These are phyloP conservation scores for Hibiscus mutabilis DNA, from an alignment of 345 rosid genomes.

Conservation along the genomic window DNA sequence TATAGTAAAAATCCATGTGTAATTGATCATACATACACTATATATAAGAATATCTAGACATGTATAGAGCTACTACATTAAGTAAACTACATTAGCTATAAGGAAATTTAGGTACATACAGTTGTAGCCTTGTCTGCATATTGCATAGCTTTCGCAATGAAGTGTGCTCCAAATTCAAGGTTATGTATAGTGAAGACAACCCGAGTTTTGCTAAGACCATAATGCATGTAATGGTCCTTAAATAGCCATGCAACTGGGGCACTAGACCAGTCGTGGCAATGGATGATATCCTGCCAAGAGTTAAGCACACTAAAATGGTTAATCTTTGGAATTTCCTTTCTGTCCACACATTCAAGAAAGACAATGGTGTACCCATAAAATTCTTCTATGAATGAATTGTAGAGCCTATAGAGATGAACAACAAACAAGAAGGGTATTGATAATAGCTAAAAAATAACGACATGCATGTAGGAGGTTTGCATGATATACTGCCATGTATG, in stretches of 20 bases:
- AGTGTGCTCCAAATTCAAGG: slow-evolving; percentile 70
- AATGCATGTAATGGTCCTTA: slow-evolving; percentile 72
- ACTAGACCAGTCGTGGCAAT: slow-evolving; percentile 98
- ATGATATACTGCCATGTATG: neutral
- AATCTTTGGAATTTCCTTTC: neutral
- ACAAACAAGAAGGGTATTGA: neutral
- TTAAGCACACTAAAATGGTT: slow-evolving; percentile 4
- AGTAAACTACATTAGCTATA: neutral
- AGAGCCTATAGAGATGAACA: neutral
- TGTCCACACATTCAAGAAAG: neutral
- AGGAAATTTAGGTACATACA: slow-evolving; percentile 31
- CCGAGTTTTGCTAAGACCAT: slow-evolving; percentile 76
- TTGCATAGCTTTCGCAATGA: slow-evolving; percentile 75
- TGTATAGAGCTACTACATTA: neutral
- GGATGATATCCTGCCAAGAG: slow-evolving; percentile 76
- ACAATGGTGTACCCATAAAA: neutral
- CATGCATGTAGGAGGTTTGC: neutral
- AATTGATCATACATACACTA: neutral
- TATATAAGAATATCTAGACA: neutral
- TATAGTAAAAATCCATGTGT: neutral
- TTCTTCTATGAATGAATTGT: neutral
- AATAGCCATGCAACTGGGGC: slow-evolving; percentile 87
- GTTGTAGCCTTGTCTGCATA: slow-evolving; percentile 87
- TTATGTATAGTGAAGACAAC: slow-evolving; percentile 89
- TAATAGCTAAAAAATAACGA: neutral